Percentiles rank a stretch among this genome's conserved stretches.
phyloP scores from a whole-genome alignment of 1,284 basidiomycete species.

The Baeospora myosura region DNA sequence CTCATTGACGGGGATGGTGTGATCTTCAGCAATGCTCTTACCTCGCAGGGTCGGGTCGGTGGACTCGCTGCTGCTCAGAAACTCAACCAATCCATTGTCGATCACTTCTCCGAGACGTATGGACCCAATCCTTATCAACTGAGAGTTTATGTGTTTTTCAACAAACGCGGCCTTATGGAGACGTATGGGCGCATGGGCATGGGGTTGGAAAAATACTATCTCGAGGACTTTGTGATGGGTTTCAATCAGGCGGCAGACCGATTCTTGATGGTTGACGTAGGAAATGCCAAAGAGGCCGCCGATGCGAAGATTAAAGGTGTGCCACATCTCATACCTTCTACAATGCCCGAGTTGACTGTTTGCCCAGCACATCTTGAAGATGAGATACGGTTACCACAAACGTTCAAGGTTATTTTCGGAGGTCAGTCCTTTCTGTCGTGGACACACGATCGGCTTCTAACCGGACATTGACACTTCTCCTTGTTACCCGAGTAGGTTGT shows the following conservation, averaged over 20 bases:
- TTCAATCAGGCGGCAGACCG: constrained; percentile 40
- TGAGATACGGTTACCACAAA: constrained; percentile 40
- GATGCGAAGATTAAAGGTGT: constrained; percentile 50
- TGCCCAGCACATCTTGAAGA: constrained; percentile 36
- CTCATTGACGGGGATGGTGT: constrained; percentile 26
- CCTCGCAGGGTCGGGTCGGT: constrained; percentile 30
- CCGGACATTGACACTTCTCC: constrained; percentile 2
- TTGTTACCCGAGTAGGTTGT: constrained; percentile 21
- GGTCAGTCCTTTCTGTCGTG: constrained; percentile 19
- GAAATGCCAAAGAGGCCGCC: constrained; percentile 46
- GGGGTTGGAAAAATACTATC: constrained; percentile 25
- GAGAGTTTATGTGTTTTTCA: constrained; percentile 38
- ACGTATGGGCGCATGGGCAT: no score
- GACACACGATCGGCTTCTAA: background rate
- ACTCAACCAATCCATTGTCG: constrained; percentile 31
- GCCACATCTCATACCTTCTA: background rate
- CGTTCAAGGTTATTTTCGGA: constrained; percentile 35
- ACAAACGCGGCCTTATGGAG: constrained; percentile 36
- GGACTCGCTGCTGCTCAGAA: constrained; percentile 34
- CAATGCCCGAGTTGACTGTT: constrained; percentile 24
- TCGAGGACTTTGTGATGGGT: constrained; percentile 36
- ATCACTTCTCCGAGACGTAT: no score
- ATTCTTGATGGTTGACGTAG: constrained; percentile 49
- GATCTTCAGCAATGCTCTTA: constrained; percentile 34
- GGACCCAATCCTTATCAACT: constrained; percentile 21